Conservation (phyloP, 257 asterid genomes). For the Nicotiana undulata region DNA sequence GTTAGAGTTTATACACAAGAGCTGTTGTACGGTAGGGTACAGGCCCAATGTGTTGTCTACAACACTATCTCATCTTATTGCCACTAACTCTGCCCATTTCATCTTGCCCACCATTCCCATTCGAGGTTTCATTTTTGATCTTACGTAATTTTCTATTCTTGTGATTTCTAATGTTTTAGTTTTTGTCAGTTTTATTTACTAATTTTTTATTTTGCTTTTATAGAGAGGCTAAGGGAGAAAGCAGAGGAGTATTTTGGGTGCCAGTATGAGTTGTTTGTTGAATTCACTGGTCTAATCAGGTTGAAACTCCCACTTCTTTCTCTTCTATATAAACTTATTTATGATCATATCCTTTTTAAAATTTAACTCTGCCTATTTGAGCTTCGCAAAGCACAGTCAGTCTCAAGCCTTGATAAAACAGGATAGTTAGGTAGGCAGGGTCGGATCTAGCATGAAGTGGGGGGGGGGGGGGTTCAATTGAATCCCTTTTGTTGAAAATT, state of each 20-base stretch:
- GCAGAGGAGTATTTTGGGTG: conserved; percentile 80
- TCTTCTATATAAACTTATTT: neutral
- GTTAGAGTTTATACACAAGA: conserved; percentile 78
- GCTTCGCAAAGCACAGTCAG: neutral
- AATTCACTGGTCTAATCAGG: conserved; percentile 92
- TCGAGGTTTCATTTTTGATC: conserved; percentile 40
- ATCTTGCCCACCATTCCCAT: conserved; percentile 74
- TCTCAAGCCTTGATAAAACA: neutral
- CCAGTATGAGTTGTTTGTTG: conserved; percentile 72
- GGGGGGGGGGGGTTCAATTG: too few relatives aligned
- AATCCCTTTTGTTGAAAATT: too few relatives aligned
- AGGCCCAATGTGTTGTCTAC: conserved; percentile 90
- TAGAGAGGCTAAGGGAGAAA: conserved; percentile 73
- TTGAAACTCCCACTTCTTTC: conserved; percentile 9
- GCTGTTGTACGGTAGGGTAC: conserved; percentile 85
- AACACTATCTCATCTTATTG: conserved; percentile 78
- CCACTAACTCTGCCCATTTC: conserved; percentile 68
- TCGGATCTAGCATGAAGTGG: too few relatives aligned
- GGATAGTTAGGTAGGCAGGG: too few relatives aligned
- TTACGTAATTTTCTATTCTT: neutral
- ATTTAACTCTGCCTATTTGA: neutral
- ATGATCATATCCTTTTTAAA: neutral
- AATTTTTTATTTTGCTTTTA: neutral
- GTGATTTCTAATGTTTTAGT: neutral
- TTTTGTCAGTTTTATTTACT: neutral